A percentile compares a stretch with the other conserved stretches of the same genome.
Conservation (phyloP, 495 filamentous ascomycete genomes). For the Penicillium antarcticum region DNA sequence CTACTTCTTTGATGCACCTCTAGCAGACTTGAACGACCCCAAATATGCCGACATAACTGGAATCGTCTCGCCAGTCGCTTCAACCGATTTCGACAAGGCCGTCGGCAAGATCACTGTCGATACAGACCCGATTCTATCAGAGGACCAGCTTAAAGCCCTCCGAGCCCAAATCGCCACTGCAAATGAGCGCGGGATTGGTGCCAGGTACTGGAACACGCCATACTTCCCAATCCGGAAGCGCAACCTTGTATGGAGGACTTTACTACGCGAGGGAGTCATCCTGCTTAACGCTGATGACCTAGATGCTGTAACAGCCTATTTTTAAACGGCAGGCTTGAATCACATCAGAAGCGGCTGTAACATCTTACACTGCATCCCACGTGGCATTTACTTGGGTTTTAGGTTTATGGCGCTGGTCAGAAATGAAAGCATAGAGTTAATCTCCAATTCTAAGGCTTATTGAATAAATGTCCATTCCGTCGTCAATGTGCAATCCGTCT, state of each 20-base stretch:
- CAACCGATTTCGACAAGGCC: conserved; percentile 37
- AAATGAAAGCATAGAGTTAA: too few relatives aligned
- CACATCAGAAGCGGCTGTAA: background rate
- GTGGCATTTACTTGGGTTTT: background rate
- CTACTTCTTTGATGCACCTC: conserved; percentile 62
- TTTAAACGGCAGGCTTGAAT: conserved; percentile 13
- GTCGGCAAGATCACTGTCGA: conserved; percentile 38
- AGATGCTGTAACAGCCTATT: conserved; percentile 45
- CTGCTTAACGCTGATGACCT: conserved; percentile 80
- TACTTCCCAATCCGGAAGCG: conserved; percentile 61
- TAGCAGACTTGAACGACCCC: conserved; percentile 42
- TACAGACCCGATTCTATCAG: conserved; percentile 28
- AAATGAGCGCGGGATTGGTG: conserved; percentile 58
- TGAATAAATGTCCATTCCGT: background rate
- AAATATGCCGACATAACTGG: conserved; percentile 41
- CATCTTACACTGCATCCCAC: background rate
- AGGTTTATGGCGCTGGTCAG: background rate
- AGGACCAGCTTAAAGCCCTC: conserved; percentile 56
- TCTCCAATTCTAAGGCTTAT: too few relatives aligned
- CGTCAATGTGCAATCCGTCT: background rate
- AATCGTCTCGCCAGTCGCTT: conserved; percentile 51
- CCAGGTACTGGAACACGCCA: conserved; percentile 73
- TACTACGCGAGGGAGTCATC: conserved; percentile 65
- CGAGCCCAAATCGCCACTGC: conserved; percentile 60
- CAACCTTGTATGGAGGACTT: conserved; percentile 65